These are phyloP conservation scores for Suillus occidentalis DNA, from an alignment of 768 basidiomycete genomes.

Conservation along the genomic window DNA sequence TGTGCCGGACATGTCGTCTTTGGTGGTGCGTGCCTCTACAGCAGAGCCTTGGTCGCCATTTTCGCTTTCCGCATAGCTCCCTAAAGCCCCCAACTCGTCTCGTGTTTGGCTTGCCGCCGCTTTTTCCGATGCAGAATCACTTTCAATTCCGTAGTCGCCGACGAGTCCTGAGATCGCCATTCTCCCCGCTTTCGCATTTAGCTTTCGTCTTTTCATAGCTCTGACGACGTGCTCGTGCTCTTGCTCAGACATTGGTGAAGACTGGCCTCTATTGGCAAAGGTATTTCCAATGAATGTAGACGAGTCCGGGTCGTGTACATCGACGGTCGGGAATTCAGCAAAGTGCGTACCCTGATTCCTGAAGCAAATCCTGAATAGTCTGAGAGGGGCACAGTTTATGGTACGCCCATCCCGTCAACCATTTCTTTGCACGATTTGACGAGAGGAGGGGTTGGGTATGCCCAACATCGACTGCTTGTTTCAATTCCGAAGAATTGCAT, in stretches of 20 bases:
- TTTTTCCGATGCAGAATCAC: slow-evolving; percentile 35
- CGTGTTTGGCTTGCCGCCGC: background rate
- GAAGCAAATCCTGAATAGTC: slow-evolving; percentile 49
- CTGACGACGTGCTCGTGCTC: slow-evolving; percentile 24
- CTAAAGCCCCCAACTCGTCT: slow-evolving; percentile 23
- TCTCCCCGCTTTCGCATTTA: slow-evolving; percentile 52
- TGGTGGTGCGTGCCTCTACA: slow-evolving; percentile 1
- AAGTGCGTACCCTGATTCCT: slow-evolving; percentile 66
- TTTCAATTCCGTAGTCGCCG: slow-evolving; percentile 59
- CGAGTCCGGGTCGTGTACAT: slow-evolving; percentile 62
- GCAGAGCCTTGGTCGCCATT: slow-evolving; percentile 9
- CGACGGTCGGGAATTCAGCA: slow-evolving; percentile 82
- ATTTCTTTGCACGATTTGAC: no score
- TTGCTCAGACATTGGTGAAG: slow-evolving; percentile 13
- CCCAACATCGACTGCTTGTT: slow-evolving; percentile 64
- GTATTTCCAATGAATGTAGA: slow-evolving; percentile 55
- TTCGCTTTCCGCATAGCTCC: slow-evolving; percentile 24
- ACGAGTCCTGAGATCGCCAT: slow-evolving; percentile 57
- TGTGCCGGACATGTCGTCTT: background rate
- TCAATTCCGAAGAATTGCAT: slow-evolving; percentile 94
- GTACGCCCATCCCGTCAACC: slow-evolving; percentile 29
- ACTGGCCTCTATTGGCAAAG: slow-evolving; percentile 53
- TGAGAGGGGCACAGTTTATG: slow-evolving; percentile 55
- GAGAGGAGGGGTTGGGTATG: no score
- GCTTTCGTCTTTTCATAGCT: slow-evolving; percentile 54